Evolutionary conservation across 192 early-diverging fungal species (phyloP), one percentile per base, ranked within the genome.

Genomic region (Coemansia sp.): DNA sequence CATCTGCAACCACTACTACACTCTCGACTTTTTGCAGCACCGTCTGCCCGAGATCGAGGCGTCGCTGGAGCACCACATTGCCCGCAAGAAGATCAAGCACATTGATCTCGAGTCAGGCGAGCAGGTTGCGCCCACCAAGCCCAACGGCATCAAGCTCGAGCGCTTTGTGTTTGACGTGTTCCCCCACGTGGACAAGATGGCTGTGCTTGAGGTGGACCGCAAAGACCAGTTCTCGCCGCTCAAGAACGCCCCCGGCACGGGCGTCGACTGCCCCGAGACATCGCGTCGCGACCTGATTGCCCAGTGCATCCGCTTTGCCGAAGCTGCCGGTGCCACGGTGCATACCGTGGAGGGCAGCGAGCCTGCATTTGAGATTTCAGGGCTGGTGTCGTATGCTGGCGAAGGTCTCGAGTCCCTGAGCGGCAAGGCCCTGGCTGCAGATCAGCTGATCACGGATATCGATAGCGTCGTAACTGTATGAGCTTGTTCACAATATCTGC

Each of bases 81-180:
- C 96, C 6, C 83, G 86, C 68, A 99, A 99, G 83, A 99, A 99
- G 87, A 97, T 99, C 81, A 92, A 91, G 79, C 83, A 87, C 67
- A 69, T 92, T 20, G 90, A 97, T 57, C 50, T 85, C n/a, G 72
- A 78, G 30, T 83, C 89, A 7, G 94, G 93, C 40, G 82, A 85
- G 56, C 53, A 70, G 21, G 61, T 90, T 40, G 59, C 70, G 0
- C 96, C 96, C 18, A 83, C 77, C 39, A 84, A 85, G 57, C 85
- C 87, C 70, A 97, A 96, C 62, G 96, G 94, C 44, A 94, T 99
- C 85, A 99, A 99, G 80, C 84, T 99, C 12, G 96, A 99, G 81
- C 83, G 94, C 63, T 99, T 99, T 78, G 94, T 99, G 40, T 99
- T 99, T 87, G 96, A 99, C 72, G 94, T 99, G 10, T 93, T 99